These are phyloP conservation scores for Penicillium corylophilum DNA, from an alignment of 2,329 filamentous ascomycete genomes.

Conservation along the genomic window DNA sequence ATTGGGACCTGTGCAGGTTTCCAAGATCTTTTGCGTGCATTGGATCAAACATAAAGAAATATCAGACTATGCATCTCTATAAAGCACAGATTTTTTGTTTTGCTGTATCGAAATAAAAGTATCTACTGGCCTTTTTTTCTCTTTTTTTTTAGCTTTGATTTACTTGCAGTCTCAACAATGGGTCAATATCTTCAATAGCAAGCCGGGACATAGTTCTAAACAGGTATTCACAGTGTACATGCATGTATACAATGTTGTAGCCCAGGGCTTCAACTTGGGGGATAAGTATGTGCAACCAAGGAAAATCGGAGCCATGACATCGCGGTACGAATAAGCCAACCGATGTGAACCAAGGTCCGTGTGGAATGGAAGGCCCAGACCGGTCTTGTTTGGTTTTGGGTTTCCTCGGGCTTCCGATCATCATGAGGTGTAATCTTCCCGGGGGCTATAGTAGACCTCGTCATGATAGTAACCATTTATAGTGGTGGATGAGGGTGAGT, in stretches of 20 bases:
- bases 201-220: neutral
- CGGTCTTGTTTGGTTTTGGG: neutral
- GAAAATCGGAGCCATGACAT: neutral
- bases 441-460: neutral
- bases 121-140: neutral
- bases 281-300: neutral
- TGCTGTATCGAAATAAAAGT: neutral
- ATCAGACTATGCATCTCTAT: constrained; percentile 1
- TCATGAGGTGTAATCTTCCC: neutral
- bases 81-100: constrained; percentile 7
- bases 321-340: neutral
- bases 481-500: neutral
- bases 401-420: neutral
- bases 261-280: neutral
- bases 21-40: neutral
- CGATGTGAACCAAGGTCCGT: neutral
- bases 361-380: neutral
- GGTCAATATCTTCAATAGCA: neutral
- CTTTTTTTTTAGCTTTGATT: neutral
- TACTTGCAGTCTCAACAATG: neutral
- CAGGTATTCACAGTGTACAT: neutral
- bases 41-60: neutral
- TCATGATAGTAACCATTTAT: neutral
- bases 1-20: neutral
- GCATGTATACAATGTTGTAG: neutral